Base-by-base conservation (phyloP, 148 eudicot species). In the Amaranthus hypochondriacus region DNA sequence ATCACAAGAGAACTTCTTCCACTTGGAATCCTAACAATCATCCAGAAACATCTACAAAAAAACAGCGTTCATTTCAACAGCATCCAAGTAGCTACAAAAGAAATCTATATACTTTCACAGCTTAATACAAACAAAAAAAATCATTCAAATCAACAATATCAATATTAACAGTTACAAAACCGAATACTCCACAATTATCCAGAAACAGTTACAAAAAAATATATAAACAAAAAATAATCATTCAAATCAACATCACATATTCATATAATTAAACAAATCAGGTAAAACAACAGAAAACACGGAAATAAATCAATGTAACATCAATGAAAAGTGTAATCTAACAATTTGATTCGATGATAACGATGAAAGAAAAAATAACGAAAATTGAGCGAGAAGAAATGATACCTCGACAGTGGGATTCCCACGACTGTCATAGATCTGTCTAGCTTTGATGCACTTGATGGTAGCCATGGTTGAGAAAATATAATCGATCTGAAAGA, bases 401-500 rank as follows among this genome's bases (percentile, higher is more conserved):
- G 79, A 21, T 28, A 93, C 98, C 98, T 93, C 98, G 65, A 93
- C 97, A 68, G 98, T 93, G 1, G 98, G 98, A 68, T 93, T 93
- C 50, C 98, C 98, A 75, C 98, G 89, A 83, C 98, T 93, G 88
- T 93, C 98, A 78, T 83, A 93, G 91, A 93, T 93, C 88, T 93
- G 97, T 43, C 98, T 84, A 5, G 98, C 98, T 77, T 93, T 84
- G 74, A 93, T 62, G 88, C 18, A 54, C 57, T 76, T 75, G 81
- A 93, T 91, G 68, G 90, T 81, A 21, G 86, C 93, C 98, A 93
- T 92, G 70, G 71, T 12, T 6, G 58, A 56, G 21, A 3, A 48
- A 4, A 28, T 28, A 28, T 3, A 2, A 14, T n/a, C 63, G 73
- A 76, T 51, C 66, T 66, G 71, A 48, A 11, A 46, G 53, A 12